Evolutionary conservation across 2,329 filamentous ascomycete species (phyloP), one percentile per base, ranked within the genome.

Genomic region (Raffaelea ambrosiae): DNA sequence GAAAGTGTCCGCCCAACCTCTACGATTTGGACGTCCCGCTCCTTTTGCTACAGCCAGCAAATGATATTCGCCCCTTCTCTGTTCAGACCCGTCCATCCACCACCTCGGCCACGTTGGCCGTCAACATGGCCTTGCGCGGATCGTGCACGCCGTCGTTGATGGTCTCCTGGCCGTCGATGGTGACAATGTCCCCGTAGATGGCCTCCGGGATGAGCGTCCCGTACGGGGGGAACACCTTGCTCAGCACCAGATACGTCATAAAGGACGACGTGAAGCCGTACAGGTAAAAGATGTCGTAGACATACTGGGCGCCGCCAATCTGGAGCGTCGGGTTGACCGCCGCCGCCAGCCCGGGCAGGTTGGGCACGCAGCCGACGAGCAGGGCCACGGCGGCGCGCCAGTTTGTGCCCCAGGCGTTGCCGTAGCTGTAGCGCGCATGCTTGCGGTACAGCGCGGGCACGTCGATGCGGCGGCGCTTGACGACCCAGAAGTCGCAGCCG

Each of bases 381-480:
- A 58, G 51, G 14, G 53, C 53, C 18, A 51, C 47, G 21, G 46
- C 41, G 10, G 53, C 53, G 9, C 53, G 48, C 53, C 53, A 54
- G 43, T 56, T 56, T 23, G 52, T 47, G 42, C 52, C 50, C 45
- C 50, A 51, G 26, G 54, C 58, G 36, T 43, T 45, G 20, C 47
- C 42, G 40, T 64, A 63, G 5, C 57, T 55, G 59, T 83, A 84
- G 4, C 71, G 63, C 46, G 63, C 66, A 42, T 62, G 51, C 2
- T 63, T 61, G 21, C 63, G 51, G 46, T 68, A 68, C 10, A 69
- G 48, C 4, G 51, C 54, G 11, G 54, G 54, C 7, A 56, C 44
- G 29, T 56, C 54, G 41, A 54, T 49, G 19, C 35, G 31, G 19
- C 45, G 44, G 11, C 46, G 48, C 31, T 58, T 54, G n/a, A 53